Evolutionary conservation across 129 eudicot species (phyloP).

Genomic region (Dittrichia graveolens): DNA sequence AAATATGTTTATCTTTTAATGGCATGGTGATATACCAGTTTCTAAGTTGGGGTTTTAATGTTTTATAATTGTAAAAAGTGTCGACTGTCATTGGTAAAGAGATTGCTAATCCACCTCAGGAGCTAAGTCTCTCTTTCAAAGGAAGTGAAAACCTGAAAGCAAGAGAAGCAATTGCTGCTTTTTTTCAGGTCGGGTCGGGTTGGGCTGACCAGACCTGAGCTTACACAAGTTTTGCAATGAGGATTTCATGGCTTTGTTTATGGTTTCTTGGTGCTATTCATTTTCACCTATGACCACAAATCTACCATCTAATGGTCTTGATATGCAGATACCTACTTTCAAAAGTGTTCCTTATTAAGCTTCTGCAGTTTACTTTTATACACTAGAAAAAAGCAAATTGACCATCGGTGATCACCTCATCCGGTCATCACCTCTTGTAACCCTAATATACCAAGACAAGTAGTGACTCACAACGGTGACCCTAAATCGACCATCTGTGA

Average conservation of each 20-base stretch:
- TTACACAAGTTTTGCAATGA: slow-evolving; percentile 42
- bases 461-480: too few relatives aligned
- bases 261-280: too few relatives aligned
- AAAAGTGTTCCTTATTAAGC: too few relatives aligned
- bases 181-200: slow-evolving; percentile 31
- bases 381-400: too few relatives aligned
- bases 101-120: slow-evolving; percentile 47
- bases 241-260: slow-evolving; percentile 56
- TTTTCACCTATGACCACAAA: too few relatives aligned
- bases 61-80: slow-evolving; percentile 31
- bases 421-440: too few relatives aligned
- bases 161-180: slow-evolving; percentile 36
- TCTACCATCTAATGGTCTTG: not conserved
- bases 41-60: not conserved
- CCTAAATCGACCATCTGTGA: too few relatives aligned
- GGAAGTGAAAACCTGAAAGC: slow-evolving; percentile 28
- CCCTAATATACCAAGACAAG: too few relatives aligned
- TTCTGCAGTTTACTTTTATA: too few relatives aligned
- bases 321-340: too few relatives aligned
- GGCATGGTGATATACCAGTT: slow-evolving; percentile 8
- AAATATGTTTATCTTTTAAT: too few relatives aligned
- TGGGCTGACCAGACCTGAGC: slow-evolving; percentile 38
- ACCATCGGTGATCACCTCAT: too few relatives aligned
- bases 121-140: slow-evolving; percentile 38
- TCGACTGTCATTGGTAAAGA: slow-evolving; percentile 49